Evolutionary conservation across 148 eudicot species (phyloP).

Genomic region (Chenopodium album): DNA sequence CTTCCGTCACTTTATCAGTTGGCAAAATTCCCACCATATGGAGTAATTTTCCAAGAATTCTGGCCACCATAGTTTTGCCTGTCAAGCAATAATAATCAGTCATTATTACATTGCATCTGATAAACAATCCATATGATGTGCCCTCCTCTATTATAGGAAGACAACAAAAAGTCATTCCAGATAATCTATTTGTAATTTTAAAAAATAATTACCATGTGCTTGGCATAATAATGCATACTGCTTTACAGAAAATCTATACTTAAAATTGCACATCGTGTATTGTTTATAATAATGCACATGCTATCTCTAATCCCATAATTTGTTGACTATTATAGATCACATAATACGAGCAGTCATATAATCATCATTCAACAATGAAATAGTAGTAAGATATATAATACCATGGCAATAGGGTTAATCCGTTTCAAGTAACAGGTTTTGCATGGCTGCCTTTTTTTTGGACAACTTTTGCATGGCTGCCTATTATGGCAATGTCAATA

Average conservation of each 20-base stretch:
- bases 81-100: slow-evolving; percentile 22
- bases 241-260: slow-evolving; percentile 6
- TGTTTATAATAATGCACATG: neutral
- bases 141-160: neutral
- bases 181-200: neutral
- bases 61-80: slow-evolving; percentile 99
- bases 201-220: neutral
- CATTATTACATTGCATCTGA: neutral
- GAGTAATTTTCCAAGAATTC: slow-evolving; percentile 93
- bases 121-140: neutral
- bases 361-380: neutral
- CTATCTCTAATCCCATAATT: neutral
- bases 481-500: no score
- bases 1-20: slow-evolving; percentile 91
- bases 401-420: neutral
- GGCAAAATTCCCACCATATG: slow-evolving; percentile 94
- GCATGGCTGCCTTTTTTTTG: no score
- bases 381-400: neutral
- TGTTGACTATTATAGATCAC: neutral
- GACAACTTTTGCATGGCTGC: no score
- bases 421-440: neutral
- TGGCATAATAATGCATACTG: slow-evolving; percentile 9
- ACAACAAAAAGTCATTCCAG: slow-evolving; percentile 1
- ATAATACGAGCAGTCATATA: neutral
- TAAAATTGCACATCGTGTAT: neutral